Base-by-base conservation (phyloP, 192 early-diverging fungal species). In the Jimgerdemannia lactiflua region DNA sequence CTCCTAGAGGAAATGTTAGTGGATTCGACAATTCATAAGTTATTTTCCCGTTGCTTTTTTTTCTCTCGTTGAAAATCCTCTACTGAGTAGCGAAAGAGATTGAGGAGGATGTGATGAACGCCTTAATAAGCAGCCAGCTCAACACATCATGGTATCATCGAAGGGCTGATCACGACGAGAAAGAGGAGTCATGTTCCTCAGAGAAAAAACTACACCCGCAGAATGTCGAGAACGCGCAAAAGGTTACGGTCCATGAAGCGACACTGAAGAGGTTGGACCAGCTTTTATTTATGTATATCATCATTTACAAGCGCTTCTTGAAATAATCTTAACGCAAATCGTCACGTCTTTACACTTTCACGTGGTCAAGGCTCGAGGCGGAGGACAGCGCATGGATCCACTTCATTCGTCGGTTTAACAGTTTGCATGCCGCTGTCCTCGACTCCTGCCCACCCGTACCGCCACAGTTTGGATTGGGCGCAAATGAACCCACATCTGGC, bases 141-240 rank as follows among this genome's bases (percentile, higher is more conserved):
- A 82, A 79, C 70, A 84, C 83, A 6, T 87, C 86, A n/a, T 89
- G 88, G 88, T 89, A 87, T 74, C 59, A 84, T 66, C 71, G 83
- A 67, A 71, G 75, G 19, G 82, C 84, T 14, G 49, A 59, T 14
- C 49, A 59, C 14, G 49, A 59, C 49, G 49, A 59, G 49, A 59
- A 6, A 59, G 70, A n/a, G 71, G 14, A 39, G 64, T 63, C 10
- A 10, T 6, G 29, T 67, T 4, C 63, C 70, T 20, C 84, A 75
- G 49, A 76, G 67, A 20, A 74, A 40, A 49, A 78, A 8, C 81
- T 80, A 44, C 83, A 88, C 73, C 87, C 83, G 14, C 77, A 80
- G 66, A 85, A 88, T 74, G 66, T 75, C 10, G 63, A 63, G 66
- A 78, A 74, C 18, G 69, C 41, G 29, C 83, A 83, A 64, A 75